These are phyloP conservation scores for Boechera retrofracta DNA, from an alignment of 345 rosid species.

Conservation along the genomic window DNA sequence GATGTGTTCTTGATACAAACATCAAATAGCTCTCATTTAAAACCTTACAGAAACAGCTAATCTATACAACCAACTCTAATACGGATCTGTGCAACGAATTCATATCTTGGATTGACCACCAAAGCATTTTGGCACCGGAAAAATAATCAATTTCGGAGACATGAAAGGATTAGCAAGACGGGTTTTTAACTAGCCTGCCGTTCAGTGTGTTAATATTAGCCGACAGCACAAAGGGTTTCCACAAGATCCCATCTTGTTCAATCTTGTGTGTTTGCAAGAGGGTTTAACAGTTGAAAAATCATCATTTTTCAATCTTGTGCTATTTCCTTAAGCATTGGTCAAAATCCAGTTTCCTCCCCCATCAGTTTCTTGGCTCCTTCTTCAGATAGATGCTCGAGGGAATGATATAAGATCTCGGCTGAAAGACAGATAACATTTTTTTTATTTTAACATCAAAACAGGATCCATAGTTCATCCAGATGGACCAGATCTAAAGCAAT, in stretches of 20 bases:
- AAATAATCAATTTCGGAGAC: slow-evolving; percentile 23
- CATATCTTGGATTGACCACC: slow-evolving; percentile 37
- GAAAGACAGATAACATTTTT: slow-evolving; percentile 26
- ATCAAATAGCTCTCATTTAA: slow-evolving; percentile 24
- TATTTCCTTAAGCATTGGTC: slow-evolving; percentile 27
- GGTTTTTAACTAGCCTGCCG: slow-evolving; percentile 23
- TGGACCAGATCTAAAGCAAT: background rate
- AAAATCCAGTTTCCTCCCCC: slow-evolving; percentile 40
- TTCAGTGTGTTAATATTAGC: slow-evolving; percentile 22
- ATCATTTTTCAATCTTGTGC: slow-evolving; percentile 27
- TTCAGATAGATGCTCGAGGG: slow-evolving; percentile 68
- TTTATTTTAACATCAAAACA: background rate
- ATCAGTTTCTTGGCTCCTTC: slow-evolving; percentile 89
- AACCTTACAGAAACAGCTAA: slow-evolving; percentile 28
- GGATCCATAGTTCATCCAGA: background rate
- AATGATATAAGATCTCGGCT: slow-evolving; percentile 64
- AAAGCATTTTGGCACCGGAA: slow-evolving; percentile 25
- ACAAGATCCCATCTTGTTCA: slow-evolving; percentile 23
- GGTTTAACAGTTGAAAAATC: slow-evolving; percentile 17
- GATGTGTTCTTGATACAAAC: slow-evolving; percentile 35
- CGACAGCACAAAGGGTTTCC: slow-evolving; percentile 29
- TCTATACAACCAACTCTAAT: slow-evolving; percentile 37
- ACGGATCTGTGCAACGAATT: slow-evolving; percentile 28
- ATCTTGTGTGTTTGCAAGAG: slow-evolving; percentile 24
- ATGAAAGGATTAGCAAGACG: slow-evolving; percentile 8